Evolutionary conservation across 192 early-diverging fungal genomes (phyloP), one percentile per base, ranked within the genome.

Genomic region (Entophlyctis luteolus): DNA sequence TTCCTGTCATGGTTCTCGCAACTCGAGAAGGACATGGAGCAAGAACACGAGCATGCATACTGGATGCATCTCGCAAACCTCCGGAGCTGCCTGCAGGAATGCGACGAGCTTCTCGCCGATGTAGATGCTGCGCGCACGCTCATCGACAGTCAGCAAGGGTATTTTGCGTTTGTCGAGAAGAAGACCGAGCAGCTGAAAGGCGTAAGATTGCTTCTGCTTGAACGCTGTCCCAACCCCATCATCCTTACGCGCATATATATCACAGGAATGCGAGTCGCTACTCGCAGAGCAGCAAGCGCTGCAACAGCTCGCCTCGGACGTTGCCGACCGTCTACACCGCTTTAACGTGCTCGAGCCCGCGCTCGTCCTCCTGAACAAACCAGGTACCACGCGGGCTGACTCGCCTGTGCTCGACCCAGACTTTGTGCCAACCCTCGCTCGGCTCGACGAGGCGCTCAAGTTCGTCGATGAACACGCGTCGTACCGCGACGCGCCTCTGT

Each of bases 1-100:
- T 99, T 99, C 60, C 85, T 97, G 57, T 88, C 92, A 63, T 99
- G 96, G 96, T 95, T 94, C 77, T 80, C 90, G 18, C 66, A 56
- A 10, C 84, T 91, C 4, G 93, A 97, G 71, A 68, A 76, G 33
- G 84, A 89, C 42, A 89, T 95, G 86, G 91, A 93, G 54, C 79
- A 88, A 56, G 93, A 90, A 59, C 91, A 91, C 65, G 93, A 93
- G 65, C 91, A 91, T 65, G 78, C 86, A 2, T 93, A 94, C 58
- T 33, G 89, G 52, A 77, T 81, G 49, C 85, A 90, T 70, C 62
- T 92, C 8, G 69, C 66, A 2, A 80, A 81, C 2, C 77, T 93
- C 14, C 80, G 23, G 88, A 91, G 47, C 60, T 22, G 72, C 75
- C 70, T 59, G 55, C n/a, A 84, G 16, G 77, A 85, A 0, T 91